Evolutionary conservation across 2,329 filamentous ascomycete species (phyloP).

Genomic region (Lasiodiplodia hormozganensis): DNA sequence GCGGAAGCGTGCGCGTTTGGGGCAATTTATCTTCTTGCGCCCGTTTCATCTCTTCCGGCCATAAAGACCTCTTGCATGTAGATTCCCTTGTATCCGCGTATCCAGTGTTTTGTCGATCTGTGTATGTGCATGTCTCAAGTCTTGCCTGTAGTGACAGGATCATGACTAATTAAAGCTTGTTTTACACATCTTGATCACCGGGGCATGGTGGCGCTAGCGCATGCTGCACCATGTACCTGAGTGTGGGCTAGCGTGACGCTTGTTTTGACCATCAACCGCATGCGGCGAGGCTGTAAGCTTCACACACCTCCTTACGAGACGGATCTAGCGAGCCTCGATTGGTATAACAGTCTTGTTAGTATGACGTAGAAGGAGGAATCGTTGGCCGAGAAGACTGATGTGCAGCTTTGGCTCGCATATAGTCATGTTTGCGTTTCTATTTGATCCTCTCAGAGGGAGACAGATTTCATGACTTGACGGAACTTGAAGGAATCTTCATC

Average conservation of each 20-base stretch:
- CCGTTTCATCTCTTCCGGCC: conserved; percentile 13
- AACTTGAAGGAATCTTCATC: too few species aligned
- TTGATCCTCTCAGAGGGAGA: too few species aligned
- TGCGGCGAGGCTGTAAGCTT: background rate
- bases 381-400: background rate
- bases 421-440: too few species aligned
- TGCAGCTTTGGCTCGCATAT: background rate
- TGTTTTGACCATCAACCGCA: background rate
- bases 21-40: conserved; percentile 17
- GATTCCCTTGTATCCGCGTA: conserved; percentile 26
- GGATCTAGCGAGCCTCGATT: background rate
- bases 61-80: conserved; percentile 25
- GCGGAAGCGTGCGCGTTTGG: conserved; percentile 10
- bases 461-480: too few species aligned
- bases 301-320: background rate
- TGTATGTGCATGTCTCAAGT: background rate
- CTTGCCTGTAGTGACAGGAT: background rate
- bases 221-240: background rate
- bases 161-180: background rate
- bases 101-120: conserved; percentile 12
- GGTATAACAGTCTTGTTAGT: background rate
- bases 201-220: background rate
- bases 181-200: background rate
- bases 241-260: background rate
- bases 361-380: background rate